Base-by-base conservation (phyloP, 2,329 filamentous ascomycete genomes). In the Calonectria crousiana region DNA sequence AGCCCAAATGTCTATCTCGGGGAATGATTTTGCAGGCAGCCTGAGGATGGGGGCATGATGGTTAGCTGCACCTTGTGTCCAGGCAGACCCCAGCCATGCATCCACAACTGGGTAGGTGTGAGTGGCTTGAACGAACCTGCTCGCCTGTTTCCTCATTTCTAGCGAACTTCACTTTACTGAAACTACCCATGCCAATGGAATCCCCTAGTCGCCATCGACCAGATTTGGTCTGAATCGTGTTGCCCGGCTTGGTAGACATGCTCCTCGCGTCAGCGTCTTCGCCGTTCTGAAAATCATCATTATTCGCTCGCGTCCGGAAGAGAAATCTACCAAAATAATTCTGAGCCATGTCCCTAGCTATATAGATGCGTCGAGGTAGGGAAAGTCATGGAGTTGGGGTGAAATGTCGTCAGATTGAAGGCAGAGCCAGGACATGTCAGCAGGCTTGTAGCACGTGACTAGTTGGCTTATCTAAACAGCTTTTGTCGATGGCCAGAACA, bases 1-100 rank as follows among this genome's bases (percentile, higher is more conserved):
- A 47, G 75, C 90, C 91, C 69, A 95, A 93, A 79, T 98, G 96
- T 82, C 98, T 95, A 74, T 93, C 94, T 60, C 96, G 91, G 23
- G 97, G 96, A 52, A 99, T 95, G 79, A 99, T 98, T 86, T 99
- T 99, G 84, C 98, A 95, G 41, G 96, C 96, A 75, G 98, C 96
- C 95, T 79, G 18, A 5, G 14, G 4, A 36, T 38, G 28, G 62
- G 60, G 28, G 67, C 34, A 32, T 30, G 4, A 30, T 41, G 38
- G 36, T 58, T 8, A 23, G 2, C 10, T 14, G 5, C 3, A 11
- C 10, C 2, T 36, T 8, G 20, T 23, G 2, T 23, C 16, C n/a
- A 56, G 8, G 20, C 18, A 3, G 14, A 23, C 30, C 18, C 10
- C 8, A 9, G 3, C 8, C 30, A 26, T 34, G n/a, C 20, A 16